Evolutionary conservation across 2,329 filamentous ascomycete species (phyloP), one percentile per base, ranked within the genome.

Genomic region (Pochonia chlamydosporia): DNA sequence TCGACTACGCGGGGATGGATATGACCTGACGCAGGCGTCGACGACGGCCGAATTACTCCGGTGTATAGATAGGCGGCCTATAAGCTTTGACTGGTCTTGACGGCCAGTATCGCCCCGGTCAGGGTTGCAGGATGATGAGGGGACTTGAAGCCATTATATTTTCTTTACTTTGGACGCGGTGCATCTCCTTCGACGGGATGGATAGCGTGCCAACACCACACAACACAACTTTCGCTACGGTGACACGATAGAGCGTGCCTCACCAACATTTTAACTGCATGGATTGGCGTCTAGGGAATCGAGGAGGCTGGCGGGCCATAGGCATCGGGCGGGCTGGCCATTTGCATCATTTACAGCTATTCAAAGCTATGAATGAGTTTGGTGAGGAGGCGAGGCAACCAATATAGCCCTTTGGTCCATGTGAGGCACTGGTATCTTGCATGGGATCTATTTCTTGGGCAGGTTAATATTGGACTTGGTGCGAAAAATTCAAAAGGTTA

Each of bases 241-340:
- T 26, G 13, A 26, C 33, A 24, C 31, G 20, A 44, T 10, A 16
- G 30, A n/a, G 42, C 31, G 33, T 25, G 23, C n/a, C 42, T 24
- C 14, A 37, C 33, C 20, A 25, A 25, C 14, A 16, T 47, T 37
- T 35, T 36, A 16, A 40, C 8, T 43, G 40, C 46, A 48, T 48
- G 40, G 21, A 18, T 36, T 25, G 42, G 42, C 42, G 42, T 44
- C 42, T 36, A n/a, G 42, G 28, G 26, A 35, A 18, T 35, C 14
- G 16, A 42, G 16, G 14, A 14, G 5, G 23, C 23, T 6, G 23
- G 14, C 4, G 39, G 35, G 6, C 21, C 5, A 24, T 41, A 4
- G 14, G 13, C 5, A 25, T 7, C 21, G 16, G 4, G 13, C 10
- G 16, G 16, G 8, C n/a, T n/a, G n/a, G 18, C 18, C 35, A 39